Conservation (phyloP, 2,329 filamentous ascomycete genomes). For the Fusarium torulosum region DNA sequence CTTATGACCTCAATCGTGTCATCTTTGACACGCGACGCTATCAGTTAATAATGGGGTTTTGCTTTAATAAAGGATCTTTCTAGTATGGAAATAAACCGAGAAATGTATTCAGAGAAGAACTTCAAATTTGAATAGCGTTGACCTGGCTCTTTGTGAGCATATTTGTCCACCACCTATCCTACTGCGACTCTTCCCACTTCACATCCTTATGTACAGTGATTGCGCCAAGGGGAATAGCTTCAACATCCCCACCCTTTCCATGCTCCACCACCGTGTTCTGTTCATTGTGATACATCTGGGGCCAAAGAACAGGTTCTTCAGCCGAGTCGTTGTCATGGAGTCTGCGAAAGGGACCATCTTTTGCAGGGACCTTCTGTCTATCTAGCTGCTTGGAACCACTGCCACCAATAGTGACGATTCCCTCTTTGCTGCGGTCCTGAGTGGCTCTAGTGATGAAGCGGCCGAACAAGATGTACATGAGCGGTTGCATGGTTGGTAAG, state of each 20-base stretch:
- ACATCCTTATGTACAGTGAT: constrained; percentile 6
- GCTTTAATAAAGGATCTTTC: no score
- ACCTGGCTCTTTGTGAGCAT: not conserved
- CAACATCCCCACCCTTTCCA: fast-evolving
- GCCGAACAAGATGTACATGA: not conserved
- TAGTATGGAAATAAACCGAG: no score
- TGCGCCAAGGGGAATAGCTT: not conserved
- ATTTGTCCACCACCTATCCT: no score
- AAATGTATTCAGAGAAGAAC: no score
- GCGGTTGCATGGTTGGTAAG: constrained; percentile 3
- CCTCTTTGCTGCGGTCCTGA: not conserved
- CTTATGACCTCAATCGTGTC: no score
- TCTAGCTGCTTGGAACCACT: not conserved
- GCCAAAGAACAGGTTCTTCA: constrained; percentile 19
- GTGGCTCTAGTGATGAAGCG: not conserved
- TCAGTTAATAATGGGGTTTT: no score
- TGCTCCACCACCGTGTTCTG: constrained; percentile 1
- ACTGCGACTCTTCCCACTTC: constrained; percentile 1
- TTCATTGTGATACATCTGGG: constrained; percentile 7
- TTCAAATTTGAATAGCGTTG: no score
- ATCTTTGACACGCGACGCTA: no score
- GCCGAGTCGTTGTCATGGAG: constrained; percentile 14
- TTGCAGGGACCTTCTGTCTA: not conserved
- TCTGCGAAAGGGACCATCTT: constrained; percentile 2
- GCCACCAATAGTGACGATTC: constrained; percentile 1